These are phyloP conservation scores for Hericium rajendrae DNA, from an alignment of 768 basidiomycete species.

Conservation along the genomic window DNA sequence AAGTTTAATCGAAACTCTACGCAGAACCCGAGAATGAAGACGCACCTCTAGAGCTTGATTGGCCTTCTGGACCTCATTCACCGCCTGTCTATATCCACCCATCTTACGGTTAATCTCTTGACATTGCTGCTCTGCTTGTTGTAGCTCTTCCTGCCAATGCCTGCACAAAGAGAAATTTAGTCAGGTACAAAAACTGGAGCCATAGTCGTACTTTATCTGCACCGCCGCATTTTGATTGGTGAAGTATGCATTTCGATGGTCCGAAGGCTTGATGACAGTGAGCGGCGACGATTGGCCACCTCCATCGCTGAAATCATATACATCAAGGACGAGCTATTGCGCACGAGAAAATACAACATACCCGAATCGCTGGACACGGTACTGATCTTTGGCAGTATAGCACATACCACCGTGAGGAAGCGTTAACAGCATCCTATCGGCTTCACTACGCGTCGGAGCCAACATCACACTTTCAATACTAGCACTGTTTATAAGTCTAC, in stretches of 20 bases:
- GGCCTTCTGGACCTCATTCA: conserved; percentile 20
- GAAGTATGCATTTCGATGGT: conserved; percentile 19
- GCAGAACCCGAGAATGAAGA: too few species aligned
- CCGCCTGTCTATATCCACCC: conserved; percentile 21
- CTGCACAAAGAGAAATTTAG: conserved; percentile 23
- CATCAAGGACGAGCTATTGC: background rate
- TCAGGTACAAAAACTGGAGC: background rate
- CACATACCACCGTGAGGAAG: conserved; percentile 40
- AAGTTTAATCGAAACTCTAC: background rate
- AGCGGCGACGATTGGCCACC: conserved; percentile 47
- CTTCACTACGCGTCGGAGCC: conserved; percentile 52
- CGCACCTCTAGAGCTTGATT: conserved; percentile 7
- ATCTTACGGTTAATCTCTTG: conserved; percentile 20
- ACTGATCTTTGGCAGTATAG: conserved; percentile 49
- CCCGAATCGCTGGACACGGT: conserved; percentile 56
- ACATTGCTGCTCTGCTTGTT: conserved; percentile 29
- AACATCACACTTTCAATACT: conserved; percentile 68
- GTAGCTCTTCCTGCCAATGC: conserved; percentile 33
- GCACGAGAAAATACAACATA: conserved; percentile 25
- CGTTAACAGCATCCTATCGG: conserved; percentile 38
- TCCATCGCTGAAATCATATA: conserved; percentile 41
- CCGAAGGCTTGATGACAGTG: conserved; percentile 18
- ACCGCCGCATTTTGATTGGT: conserved; percentile 6
- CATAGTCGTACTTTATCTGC: conserved; percentile 8
- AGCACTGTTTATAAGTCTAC: conserved; percentile 69